These are phyloP conservation scores for Sodiomyces alkalinus DNA, from an alignment of 2,329 filamentous ascomycete genomes.

Conservation along the genomic window DNA sequence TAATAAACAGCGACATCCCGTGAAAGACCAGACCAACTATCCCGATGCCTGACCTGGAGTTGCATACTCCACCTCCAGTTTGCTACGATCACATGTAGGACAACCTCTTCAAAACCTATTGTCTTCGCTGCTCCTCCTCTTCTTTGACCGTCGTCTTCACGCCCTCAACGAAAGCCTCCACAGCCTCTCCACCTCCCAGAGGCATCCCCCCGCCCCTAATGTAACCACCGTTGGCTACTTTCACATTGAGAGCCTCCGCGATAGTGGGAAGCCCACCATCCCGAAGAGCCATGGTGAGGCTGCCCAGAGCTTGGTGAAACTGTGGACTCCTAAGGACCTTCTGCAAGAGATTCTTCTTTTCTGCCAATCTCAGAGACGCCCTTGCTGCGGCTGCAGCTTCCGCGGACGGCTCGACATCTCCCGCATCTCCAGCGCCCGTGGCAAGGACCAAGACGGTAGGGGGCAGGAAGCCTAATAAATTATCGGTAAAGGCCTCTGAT, in stretches of 20 bases:
- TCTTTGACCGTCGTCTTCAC: slow-evolving; percentile 67
- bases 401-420: slow-evolving; percentile 49
- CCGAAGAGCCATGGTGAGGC: slow-evolving; percentile 72
- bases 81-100: too few relatives aligned
- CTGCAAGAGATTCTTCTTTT: slow-evolving; percentile 70
- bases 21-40: too few relatives aligned
- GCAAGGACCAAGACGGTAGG: slow-evolving; percentile 63
- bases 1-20: too few relatives aligned
- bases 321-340: slow-evolving; percentile 81
- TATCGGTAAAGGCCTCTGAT: slow-evolving; percentile 52
- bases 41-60: too few relatives aligned
- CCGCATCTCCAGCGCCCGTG: slow-evolving; percentile 42
- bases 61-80: too few relatives aligned
- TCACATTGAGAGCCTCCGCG: slow-evolving; percentile 68
- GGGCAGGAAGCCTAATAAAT: slow-evolving; percentile 64
- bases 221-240: slow-evolving; percentile 72
- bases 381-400: slow-evolving; percentile 59
- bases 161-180: slow-evolving; percentile 83
- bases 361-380: slow-evolving; percentile 52
- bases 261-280: slow-evolving; percentile 86
- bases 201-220: slow-evolving; percentile 67
- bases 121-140: slow-evolving; percentile 20
- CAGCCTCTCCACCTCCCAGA: slow-evolving; percentile 72
- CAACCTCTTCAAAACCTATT: too few relatives aligned
- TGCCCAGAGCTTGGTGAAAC: slow-evolving; percentile 72